These are phyloP conservation scores for Trichoderma atroviride DNA, from an alignment of 2,329 filamentous ascomycete genomes.

Conservation along the genomic window DNA sequence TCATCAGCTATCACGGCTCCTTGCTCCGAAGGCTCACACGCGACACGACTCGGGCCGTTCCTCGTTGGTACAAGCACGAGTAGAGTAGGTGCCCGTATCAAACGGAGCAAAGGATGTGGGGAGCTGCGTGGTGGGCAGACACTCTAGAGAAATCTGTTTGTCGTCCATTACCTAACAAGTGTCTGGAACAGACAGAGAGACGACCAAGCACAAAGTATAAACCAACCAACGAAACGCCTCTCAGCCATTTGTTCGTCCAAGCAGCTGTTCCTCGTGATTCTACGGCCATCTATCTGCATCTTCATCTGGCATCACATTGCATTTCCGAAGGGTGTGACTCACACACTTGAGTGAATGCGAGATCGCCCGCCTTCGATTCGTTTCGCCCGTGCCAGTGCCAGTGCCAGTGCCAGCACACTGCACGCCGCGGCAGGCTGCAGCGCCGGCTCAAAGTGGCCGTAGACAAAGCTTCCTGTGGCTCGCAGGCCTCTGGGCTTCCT, in stretches of 20 bases:
- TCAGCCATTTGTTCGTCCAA: background rate
- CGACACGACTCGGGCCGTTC: conserved; percentile 19
- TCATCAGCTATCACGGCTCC: background rate
- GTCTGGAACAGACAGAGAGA: background rate
- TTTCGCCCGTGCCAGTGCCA: conserved; percentile 22
- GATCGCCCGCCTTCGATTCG: conserved; percentile 23
- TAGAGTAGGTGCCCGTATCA: background rate
- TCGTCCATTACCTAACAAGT: background rate
- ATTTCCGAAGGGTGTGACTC: conserved; percentile 20
- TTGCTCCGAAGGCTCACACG: conserved; percentile 2
- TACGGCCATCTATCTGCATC: background rate
- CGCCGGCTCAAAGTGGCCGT: conserved; percentile 12
- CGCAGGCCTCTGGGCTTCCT: background rate
- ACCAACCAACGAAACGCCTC: background rate
- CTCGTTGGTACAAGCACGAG: background rate
- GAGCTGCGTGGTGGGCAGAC: background rate
- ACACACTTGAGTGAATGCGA: background rate
- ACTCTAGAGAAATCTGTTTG: background rate
- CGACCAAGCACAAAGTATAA: background rate
- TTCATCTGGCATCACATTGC: background rate
- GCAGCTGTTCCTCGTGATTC: background rate
- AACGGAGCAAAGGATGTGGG: background rate
- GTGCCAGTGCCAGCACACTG: conserved; percentile 14
- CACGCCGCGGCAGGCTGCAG: conserved; percentile 26
- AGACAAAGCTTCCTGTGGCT: conserved; percentile 12